phyloP scores from a whole-genome alignment of 2,329 filamentous ascomycete genomes.

The Chaetomium strumarium region DNA sequence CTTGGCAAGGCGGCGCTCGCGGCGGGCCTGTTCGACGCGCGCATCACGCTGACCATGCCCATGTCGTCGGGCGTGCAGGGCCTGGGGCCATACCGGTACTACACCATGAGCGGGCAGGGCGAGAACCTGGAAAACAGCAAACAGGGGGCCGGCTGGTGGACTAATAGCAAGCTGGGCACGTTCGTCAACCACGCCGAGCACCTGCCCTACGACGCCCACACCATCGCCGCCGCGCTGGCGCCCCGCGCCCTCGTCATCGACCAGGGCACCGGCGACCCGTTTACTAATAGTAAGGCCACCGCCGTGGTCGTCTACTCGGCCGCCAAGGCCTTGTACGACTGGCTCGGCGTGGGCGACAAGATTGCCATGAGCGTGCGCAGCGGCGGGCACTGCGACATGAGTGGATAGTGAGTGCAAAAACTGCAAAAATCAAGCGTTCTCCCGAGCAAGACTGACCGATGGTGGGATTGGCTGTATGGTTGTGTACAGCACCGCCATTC shows the following conservation, averaged over 20 bases:
- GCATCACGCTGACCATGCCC: slow-evolving; percentile 49
- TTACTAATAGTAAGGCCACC: slow-evolving; percentile 44
- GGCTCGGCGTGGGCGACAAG: slow-evolving; percentile 44
- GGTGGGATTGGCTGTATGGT: background rate
- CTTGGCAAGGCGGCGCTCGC: slow-evolving; percentile 50
- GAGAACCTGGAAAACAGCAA: slow-evolving; percentile 45
- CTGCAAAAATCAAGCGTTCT: background rate
- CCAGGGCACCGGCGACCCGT: slow-evolving; percentile 46
- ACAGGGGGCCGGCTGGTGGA: slow-evolving; percentile 51
- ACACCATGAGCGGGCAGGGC: slow-evolving; percentile 39
- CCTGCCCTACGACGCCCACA: slow-evolving; percentile 53
- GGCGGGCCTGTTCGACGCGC: slow-evolving; percentile 45
- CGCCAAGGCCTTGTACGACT: slow-evolving; percentile 49
- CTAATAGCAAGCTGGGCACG: slow-evolving; percentile 46
- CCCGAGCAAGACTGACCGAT: slow-evolving; percentile 13
- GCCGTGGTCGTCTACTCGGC: slow-evolving; percentile 46
- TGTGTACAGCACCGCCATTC: slow-evolving; percentile 37
- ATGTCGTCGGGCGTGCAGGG: slow-evolving; percentile 53
- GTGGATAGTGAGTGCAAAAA: slow-evolving; percentile 37
- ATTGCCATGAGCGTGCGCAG: slow-evolving; percentile 42
- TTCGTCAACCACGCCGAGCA: slow-evolving; percentile 48
- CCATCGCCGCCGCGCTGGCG: slow-evolving; percentile 52
- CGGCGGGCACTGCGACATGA: slow-evolving; percentile 45
- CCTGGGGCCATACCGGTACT: slow-evolving; percentile 47
- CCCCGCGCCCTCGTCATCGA: slow-evolving; percentile 51